Percentiles rank a stretch among this genome's conserved stretches.
Evolutionary conservation across 2,329 filamentous ascomycete genomes (phyloP).

Genomic region (Xylaria digitata): DNA sequence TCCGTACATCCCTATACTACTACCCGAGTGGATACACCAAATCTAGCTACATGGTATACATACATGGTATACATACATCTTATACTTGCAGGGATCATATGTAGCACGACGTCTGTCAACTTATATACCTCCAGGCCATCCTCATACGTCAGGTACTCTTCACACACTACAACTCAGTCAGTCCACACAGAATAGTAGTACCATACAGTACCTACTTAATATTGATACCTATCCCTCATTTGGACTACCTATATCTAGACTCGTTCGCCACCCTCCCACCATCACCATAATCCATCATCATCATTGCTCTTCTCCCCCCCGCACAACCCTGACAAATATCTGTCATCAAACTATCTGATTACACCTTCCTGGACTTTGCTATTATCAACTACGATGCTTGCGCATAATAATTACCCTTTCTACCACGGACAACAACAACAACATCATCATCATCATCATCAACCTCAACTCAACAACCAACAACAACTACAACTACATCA

Average conservation of each 20-base stretch:
- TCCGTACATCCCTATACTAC: conserved; percentile 5
- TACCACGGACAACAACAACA: conserved; percentile 42
- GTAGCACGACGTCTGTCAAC: conserved; percentile 19
- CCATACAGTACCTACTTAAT: no score
- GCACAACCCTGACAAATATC: conserved; percentile 33
- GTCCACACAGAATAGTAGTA: not conserved
- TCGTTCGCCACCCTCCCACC: conserved; percentile 33
- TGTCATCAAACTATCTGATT: conserved; percentile 29
- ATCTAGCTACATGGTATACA: conserved; percentile 5
- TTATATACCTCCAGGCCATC: conserved; percentile 8
- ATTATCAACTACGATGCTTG: conserved; percentile 48
- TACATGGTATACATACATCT: not conserved
- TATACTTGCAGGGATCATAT: conserved; percentile 9
- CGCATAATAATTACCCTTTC: conserved; percentile 46
- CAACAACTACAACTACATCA: conserved; percentile 32
- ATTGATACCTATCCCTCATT: conserved; percentile 5
- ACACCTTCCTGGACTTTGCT: conserved; percentile 15
- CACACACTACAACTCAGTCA: not conserved
- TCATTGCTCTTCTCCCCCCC: conserved; percentile 24
- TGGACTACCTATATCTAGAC: conserved; percentile 32
- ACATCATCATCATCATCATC: conserved; percentile 33
- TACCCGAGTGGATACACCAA: conserved; percentile 8
- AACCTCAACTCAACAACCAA: conserved; percentile 26
- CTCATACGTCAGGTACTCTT: conserved; percentile 32
- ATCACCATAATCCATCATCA: conserved; percentile 13